A percentile compares a stretch with the other conserved stretches of the same genome.
phyloP scores from a whole-genome alignment of 768 basidiomycete species.

The Leccinum disarticulatum region DNA sequence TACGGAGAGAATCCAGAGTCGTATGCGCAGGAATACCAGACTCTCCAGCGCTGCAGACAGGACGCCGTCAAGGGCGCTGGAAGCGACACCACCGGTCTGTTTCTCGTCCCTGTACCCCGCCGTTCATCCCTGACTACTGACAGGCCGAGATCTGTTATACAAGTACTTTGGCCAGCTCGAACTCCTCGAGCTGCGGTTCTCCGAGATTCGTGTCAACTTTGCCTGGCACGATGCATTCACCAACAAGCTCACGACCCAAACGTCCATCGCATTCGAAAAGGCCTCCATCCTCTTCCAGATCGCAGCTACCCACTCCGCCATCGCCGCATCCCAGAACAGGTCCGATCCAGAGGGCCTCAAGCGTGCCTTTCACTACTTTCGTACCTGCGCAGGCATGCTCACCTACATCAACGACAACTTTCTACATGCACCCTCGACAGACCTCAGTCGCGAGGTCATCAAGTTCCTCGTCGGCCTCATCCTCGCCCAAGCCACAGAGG shows the following conservation, averaged over 20 bases:
- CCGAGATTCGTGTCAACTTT: constrained; percentile 94
- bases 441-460: constrained; percentile 91
- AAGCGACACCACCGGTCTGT: constrained; percentile 87
- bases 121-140: background rate
- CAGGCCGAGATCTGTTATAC: constrained; percentile 91
- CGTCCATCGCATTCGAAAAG: constrained; percentile 97
- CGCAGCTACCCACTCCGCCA: constrained; percentile 88
- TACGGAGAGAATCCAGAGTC: constrained; percentile 75
- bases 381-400: constrained; percentile 92
- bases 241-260: constrained; percentile 88
- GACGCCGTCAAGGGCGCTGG: constrained; percentile 97
- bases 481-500: constrained; percentile 91
- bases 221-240: constrained; percentile 98
- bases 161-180: constrained; percentile 99
- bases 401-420: constrained; percentile 99
- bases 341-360: constrained; percentile 91
- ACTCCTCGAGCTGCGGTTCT: constrained; percentile 92
- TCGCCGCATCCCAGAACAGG: constrained; percentile 82
- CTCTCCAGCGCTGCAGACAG: constrained; percentile 88
- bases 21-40: constrained; percentile 80
- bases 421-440: constrained; percentile 93
- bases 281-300: constrained; percentile 97
- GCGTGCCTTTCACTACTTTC: constrained; percentile 89
- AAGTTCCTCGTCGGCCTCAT: constrained; percentile 89
- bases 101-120: background rate